A percentile compares a stretch with the other conserved stretches of the same genome.
phyloP scores from a whole-genome alignment of 2,329 filamentous ascomycete species.

The Fusarium chaquense region DNA sequence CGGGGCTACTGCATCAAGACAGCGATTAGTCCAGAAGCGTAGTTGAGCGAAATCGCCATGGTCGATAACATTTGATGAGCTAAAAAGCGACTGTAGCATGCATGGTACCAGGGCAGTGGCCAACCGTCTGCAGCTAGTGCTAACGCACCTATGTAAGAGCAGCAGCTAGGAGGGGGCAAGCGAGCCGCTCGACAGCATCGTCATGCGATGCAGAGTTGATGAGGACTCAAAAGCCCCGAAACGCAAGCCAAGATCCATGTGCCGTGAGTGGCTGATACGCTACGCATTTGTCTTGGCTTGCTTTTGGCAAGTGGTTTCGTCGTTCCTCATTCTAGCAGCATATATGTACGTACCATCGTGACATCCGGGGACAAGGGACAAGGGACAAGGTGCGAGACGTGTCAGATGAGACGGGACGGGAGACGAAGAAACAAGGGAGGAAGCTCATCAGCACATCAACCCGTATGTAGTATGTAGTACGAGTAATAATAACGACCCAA shows the following conservation, averaged over 20 bases:
- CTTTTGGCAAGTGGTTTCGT: constrained; percentile 5
- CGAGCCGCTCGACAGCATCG: constrained; percentile 37
- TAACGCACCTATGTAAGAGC: constrained; percentile 29
- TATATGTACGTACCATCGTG: constrained; percentile 3
- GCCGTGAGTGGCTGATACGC: constrained; percentile 24
- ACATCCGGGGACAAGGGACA: constrained; percentile 24
- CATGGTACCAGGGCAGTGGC: constrained; percentile 30
- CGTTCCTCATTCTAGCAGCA: background rate
- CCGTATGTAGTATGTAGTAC: background rate
- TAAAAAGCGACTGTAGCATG: constrained; percentile 8
- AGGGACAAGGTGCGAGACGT: constrained; percentile 34
- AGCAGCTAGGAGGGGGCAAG: constrained; percentile 24
- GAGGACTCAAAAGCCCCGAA: constrained; percentile 36
- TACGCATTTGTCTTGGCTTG: constrained; percentile 3
- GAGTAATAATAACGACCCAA: background rate
- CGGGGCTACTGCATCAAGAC: constrained; percentile 43
- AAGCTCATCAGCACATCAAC: constrained; percentile 16
- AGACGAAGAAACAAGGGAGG: constrained; percentile 25
- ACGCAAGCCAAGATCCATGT: constrained; percentile 31
- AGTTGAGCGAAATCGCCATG: constrained; percentile 21
- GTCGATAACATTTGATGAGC: constrained; percentile 13
- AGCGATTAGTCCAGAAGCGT: constrained; percentile 40
- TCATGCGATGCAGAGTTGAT: constrained; percentile 39
- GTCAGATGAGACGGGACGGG: constrained; percentile 36
- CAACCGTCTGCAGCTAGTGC: constrained; percentile 40